These are phyloP conservation scores for Porphyrellus cyaneotinctus DNA, from an alignment of 768 basidiomycete genomes.

Conservation along the genomic window DNA sequence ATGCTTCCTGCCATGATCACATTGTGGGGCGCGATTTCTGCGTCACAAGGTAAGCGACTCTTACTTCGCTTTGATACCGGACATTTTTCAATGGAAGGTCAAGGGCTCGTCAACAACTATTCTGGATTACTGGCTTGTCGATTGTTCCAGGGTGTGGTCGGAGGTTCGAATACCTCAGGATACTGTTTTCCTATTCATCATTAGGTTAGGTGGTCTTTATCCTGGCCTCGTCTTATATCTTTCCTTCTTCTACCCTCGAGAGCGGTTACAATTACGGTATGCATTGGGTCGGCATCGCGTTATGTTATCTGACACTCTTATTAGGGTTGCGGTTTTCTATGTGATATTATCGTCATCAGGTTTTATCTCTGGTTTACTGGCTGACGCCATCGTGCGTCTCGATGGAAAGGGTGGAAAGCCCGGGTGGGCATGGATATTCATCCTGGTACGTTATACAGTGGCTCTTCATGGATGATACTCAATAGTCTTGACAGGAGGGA, in stretches of 20 bases:
- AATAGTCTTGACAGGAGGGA: neutral
- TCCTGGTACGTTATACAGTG: too few relatives aligned
- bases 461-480: too few relatives aligned
- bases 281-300: neutral
- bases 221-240: conserved; percentile 56
- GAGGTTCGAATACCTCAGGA: conserved; percentile 38
- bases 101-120: conserved; percentile 47
- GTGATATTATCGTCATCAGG: conserved; percentile 48
- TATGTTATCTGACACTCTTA: conserved; percentile 2
- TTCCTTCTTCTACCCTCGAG: conserved; percentile 43
- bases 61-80: neutral
- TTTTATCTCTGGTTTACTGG: conserved; percentile 55
- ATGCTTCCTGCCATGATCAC: neutral
- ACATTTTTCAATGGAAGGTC: neutral
- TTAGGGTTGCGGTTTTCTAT: conserved; percentile 36
- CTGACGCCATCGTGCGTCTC: conserved; percentile 52
- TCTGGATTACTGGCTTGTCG: conserved; percentile 52
- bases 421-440: conserved; percentile 62
- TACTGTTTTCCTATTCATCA: neutral
- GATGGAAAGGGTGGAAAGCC: conserved; percentile 46
- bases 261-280: conserved; percentile 22
- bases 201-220: conserved; percentile 45
- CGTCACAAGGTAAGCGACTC: neutral
- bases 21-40: neutral
- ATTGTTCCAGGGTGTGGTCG: conserved; percentile 48